Evolutionary conservation across 2,329 filamentous ascomycete genomes (phyloP).

Genomic region (Clarireedia sp.): DNA sequence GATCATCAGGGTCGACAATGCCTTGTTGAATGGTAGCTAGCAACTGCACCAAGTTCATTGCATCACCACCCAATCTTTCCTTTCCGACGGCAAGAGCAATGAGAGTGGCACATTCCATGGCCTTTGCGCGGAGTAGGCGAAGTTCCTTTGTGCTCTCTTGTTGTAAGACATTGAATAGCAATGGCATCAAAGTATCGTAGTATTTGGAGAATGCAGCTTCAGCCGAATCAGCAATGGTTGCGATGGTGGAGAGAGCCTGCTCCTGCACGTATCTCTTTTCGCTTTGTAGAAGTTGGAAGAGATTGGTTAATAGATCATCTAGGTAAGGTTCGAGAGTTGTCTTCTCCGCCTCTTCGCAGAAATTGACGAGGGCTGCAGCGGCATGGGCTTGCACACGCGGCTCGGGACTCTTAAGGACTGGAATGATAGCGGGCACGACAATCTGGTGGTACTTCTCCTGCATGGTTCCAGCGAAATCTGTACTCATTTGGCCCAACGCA

Average conservation of each 20-base stretch:
- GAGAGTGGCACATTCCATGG: constrained; percentile 96
- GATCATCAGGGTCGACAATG: constrained; percentile 87
- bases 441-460: constrained; percentile 88
- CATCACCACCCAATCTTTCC: constrained; percentile 81
- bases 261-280: constrained; percentile 96
- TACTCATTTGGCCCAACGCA: constrained; percentile 98
- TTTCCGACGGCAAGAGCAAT: constrained; percentile 94
- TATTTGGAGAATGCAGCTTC: constrained; percentile 92
- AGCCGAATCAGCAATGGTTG: constrained; percentile 96
- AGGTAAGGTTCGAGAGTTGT: constrained; percentile 85
- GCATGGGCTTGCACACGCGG: constrained; percentile 94
- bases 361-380: constrained; percentile 95
- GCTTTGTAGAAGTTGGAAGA: constrained; percentile 82
- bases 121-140: constrained; percentile 84
- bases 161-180: constrained; percentile 81
- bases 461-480: constrained; percentile 96
- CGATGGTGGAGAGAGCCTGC: constrained; percentile 94
- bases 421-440: constrained; percentile 85
- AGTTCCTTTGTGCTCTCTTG: constrained; percentile 92
- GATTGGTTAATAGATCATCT: constrained; percentile 73
- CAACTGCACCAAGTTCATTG: constrained; percentile 77
- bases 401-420: constrained; percentile 82
- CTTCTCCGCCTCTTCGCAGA: constrained; percentile 97
- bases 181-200: constrained; percentile 91
- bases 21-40: constrained; percentile 78